Percentiles rank a stretch among this genome's conserved stretches.
Conservation (phyloP, 805 yeast genomes). For the Cyberlindnera nakhonratchasimensis region DNA sequence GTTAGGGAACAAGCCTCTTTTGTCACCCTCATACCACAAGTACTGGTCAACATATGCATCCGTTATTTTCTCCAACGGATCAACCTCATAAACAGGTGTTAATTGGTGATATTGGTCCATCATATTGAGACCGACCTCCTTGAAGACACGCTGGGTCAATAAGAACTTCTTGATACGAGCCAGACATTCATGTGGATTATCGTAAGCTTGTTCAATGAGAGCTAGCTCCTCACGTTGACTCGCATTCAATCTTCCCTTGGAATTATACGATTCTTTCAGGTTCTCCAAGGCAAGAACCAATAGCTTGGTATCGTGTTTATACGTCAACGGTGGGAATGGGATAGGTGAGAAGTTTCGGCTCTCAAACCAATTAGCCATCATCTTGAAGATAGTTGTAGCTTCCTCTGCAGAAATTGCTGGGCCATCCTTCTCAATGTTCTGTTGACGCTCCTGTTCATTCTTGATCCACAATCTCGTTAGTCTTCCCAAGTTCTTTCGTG, state of each 20-base stretch:
- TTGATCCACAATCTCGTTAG: slow-evolving; percentile 90
- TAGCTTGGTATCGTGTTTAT: slow-evolving; percentile 90
- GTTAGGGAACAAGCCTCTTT: slow-evolving; percentile 81
- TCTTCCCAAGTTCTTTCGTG: slow-evolving; percentile 89
- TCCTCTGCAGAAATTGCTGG: slow-evolving; percentile 84
- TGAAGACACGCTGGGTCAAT: slow-evolving; percentile 86
- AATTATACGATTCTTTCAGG: slow-evolving; percentile 73
- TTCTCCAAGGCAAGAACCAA: slow-evolving; percentile 86
- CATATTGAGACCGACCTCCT: slow-evolving; percentile 84
- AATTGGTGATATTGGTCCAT: slow-evolving; percentile 84
- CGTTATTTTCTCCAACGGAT: slow-evolving; percentile 90
- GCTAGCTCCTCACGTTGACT: slow-evolving; percentile 91
- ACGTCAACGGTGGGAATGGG: slow-evolving; percentile 89
- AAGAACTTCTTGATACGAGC: slow-evolving; percentile 78
- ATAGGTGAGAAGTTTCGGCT: slow-evolving; percentile 78
- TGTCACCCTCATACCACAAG: slow-evolving; percentile 92
- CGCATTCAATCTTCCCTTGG: slow-evolving; percentile 75
- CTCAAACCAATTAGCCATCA: slow-evolving; percentile 91
- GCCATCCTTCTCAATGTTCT: slow-evolving; percentile 73
- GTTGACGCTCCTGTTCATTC: slow-evolving; percentile 87
- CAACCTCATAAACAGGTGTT: slow-evolving; percentile 82
- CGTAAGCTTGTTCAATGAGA: slow-evolving; percentile 92
- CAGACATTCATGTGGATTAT: slow-evolving; percentile 91
- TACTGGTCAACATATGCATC: slow-evolving; percentile 96
- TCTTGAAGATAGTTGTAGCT: slow-evolving; percentile 81